Evolutionary conservation across 257 asterid genomes (phyloP).

Genomic region (Scutellaria barbata): DNA sequence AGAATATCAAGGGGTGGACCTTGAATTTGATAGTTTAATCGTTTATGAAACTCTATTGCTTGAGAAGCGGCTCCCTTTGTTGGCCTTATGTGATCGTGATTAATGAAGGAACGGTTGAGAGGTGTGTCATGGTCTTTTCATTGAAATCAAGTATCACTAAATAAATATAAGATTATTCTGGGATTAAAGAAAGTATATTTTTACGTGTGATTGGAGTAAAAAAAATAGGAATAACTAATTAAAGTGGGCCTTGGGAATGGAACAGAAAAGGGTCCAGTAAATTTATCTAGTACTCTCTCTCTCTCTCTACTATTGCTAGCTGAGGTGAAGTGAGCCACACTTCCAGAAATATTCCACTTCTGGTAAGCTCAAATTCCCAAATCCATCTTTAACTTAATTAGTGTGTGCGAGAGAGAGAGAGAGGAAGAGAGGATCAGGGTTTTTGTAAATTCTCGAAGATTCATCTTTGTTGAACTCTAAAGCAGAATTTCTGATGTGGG

Average conservation of each 20-base stretch:
- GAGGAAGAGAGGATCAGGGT: not conserved
- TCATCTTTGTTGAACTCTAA: conserved; percentile 24
- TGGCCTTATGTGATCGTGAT: not conserved
- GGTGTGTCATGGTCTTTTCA: conserved; percentile 17
- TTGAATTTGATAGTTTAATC: not conserved
- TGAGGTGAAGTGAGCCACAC: conserved; percentile 1
- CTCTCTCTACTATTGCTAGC: conserved; percentile 10
- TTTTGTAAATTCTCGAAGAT: conserved; percentile 17
- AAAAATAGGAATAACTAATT: not conserved
- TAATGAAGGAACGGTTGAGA: not conserved
- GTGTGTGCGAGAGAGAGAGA: not conserved
- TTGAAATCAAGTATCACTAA: too few species aligned
- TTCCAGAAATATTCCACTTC: conserved; percentile 30
- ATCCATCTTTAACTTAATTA: not conserved
- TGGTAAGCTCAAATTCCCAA: conserved; percentile 27
- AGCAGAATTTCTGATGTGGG: conserved; percentile 22
- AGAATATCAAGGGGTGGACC: conserved; percentile 1
- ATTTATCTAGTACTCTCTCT: not conserved
- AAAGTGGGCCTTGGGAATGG: conserved; percentile 2
- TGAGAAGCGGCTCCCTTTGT: not conserved
- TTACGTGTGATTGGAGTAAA: not conserved
- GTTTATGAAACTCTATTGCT: too few species aligned
- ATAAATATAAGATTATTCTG: too few species aligned
- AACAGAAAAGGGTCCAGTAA: conserved; percentile 1
- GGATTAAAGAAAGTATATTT: too few species aligned